Conservation (phyloP, 352 stramenopile genomes). For the Pythium guiyangense region DNA sequence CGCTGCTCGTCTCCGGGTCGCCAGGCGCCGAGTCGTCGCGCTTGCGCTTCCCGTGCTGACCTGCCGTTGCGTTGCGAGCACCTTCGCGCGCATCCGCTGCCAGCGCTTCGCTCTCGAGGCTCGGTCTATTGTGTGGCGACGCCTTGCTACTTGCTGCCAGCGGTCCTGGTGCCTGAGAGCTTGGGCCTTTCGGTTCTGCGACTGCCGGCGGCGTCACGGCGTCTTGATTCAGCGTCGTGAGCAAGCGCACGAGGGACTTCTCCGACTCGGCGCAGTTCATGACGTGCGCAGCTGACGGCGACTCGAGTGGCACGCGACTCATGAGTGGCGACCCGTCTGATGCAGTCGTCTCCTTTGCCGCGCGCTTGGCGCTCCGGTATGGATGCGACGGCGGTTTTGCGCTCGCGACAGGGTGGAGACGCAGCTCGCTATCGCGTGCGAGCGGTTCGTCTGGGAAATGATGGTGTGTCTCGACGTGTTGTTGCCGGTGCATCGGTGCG, state of each 20-base stretch:
- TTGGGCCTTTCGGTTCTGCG: constrained; percentile 10
- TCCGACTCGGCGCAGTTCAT: constrained; percentile 67
- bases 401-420: neutral
- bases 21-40: constrained; percentile 9
- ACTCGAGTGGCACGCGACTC: constrained; percentile 16
- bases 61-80: neutral
- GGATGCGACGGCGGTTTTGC: constrained; percentile 11
- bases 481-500: no score
- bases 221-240: constrained; percentile 59
- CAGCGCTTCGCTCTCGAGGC: neutral
- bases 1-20: constrained; percentile 13
- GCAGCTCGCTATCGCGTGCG: neutral
- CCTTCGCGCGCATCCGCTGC: neutral
- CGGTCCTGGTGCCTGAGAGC: neutral
- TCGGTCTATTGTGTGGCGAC: neutral
- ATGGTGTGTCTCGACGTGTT: no score
- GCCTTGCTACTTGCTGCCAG: neutral
- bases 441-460: neutral
- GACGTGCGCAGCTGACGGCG: constrained; percentile 46
- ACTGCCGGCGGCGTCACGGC: constrained; percentile 5
- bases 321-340: neutral
- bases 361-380: constrained; percentile 27
- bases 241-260: constrained; percentile 55
- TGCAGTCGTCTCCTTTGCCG: constrained; percentile 35
- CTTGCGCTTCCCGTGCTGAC: constrained; percentile 24